Evolutionary conservation across 768 basidiomycete species (phyloP).

Genomic region (Austroboletus festivus): DNA sequence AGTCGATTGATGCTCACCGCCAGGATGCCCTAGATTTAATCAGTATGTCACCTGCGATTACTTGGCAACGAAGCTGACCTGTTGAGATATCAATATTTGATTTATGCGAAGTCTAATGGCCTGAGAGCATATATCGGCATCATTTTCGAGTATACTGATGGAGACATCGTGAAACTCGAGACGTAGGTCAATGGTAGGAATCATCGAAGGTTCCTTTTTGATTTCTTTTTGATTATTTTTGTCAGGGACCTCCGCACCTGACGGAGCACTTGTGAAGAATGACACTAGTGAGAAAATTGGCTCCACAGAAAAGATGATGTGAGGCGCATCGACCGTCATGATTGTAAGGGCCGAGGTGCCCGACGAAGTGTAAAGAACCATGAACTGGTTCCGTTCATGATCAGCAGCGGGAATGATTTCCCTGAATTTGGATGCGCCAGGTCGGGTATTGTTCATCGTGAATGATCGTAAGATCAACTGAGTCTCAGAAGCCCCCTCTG

Average conservation of each 20-base stretch:
- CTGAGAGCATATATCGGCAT: slow-evolving; percentile 72
- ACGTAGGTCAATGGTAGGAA: slow-evolving; percentile 53
- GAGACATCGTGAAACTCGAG: slow-evolving; percentile 90
- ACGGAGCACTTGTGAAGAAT: slow-evolving; percentile 69
- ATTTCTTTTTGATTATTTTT: slow-evolving; percentile 13
- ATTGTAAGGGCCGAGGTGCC: slow-evolving; percentile 70
- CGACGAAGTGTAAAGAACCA: slow-evolving; percentile 83
- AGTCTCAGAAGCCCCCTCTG: slow-evolving; percentile 80
- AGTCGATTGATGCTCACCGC: slow-evolving; percentile 77
- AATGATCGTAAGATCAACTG: slow-evolving; percentile 89
- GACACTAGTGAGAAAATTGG: slow-evolving; percentile 85
- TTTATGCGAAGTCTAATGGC: slow-evolving; percentile 84
- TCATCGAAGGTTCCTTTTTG: slow-evolving; percentile 10
- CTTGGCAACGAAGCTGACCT: slow-evolving; percentile 49
- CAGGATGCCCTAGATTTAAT: slow-evolving; percentile 61
- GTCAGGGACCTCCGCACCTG: slow-evolving; percentile 15
- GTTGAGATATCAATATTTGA: slow-evolving; percentile 85
- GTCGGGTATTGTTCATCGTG: slow-evolving; percentile 84
- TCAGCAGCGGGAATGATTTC: slow-evolving; percentile 93
- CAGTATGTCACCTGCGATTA: slow-evolving; percentile 4
- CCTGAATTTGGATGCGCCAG: slow-evolving; percentile 80
- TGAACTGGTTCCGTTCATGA: slow-evolving; percentile 88
- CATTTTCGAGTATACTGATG: slow-evolving; percentile 83
- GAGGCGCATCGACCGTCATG: slow-evolving; percentile 87
- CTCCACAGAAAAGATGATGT: slow-evolving; percentile 88